These are phyloP conservation scores for Komagataella mondaviorum DNA, from an alignment of 805 yeast genomes.

Conservation along the genomic window DNA sequence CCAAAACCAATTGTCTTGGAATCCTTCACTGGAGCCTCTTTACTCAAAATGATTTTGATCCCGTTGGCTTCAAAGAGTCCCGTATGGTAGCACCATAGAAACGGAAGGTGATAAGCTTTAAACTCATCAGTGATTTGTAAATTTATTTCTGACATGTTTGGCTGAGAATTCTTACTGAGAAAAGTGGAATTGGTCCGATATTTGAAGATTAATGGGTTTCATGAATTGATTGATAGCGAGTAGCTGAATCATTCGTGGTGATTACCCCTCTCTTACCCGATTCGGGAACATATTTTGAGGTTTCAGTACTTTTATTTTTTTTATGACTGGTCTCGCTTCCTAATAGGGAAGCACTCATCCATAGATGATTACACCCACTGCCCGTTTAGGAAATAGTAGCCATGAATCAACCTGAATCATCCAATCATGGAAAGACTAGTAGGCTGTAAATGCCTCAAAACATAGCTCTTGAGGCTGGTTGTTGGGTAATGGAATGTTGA, in stretches of 20 bases:
- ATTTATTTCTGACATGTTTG: not conserved
- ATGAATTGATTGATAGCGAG: not conserved
- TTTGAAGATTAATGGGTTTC: not conserved
- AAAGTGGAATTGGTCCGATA: not conserved
- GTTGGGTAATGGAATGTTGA: not conserved
- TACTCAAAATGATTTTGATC: not conserved
- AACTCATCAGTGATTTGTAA: not conserved
- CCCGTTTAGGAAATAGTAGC: not conserved
- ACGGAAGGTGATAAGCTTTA: not conserved
- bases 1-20: not conserved
- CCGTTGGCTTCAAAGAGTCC: not conserved
- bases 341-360: not conserved
- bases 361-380: not conserved
- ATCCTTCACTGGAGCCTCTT: not conserved
- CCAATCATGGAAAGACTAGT: not conserved
- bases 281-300: not conserved
- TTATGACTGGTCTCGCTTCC: not conserved
- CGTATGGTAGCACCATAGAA: not conserved
- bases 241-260: not conserved
- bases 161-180: not conserved
- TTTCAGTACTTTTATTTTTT: not conserved
- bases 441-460: not conserved
- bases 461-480: not conserved
- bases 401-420: not conserved
- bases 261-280: not conserved